Evolutionary conservation across 192 early-diverging fungal genomes (phyloP).

Genomic region (Funneliformis mosseae): DNA sequence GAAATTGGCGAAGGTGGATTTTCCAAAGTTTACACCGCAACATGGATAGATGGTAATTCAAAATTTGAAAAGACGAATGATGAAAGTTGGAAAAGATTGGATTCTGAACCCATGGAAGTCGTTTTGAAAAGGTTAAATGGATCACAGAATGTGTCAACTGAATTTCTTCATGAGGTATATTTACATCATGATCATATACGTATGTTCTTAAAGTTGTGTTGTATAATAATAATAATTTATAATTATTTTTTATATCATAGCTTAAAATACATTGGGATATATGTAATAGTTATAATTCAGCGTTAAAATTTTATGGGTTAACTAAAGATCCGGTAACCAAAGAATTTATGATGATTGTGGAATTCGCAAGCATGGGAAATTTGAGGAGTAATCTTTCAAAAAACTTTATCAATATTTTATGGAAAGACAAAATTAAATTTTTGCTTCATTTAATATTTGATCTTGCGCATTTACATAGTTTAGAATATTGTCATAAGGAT

Average conservation of each 20-base stretch:
- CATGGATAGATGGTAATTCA: background rate
- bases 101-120: no score
- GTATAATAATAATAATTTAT: no score
- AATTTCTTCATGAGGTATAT: no score
- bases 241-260: no score
- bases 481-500: slow-evolving; percentile 42
- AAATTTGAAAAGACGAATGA: no score
- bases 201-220: no score
- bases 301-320: background rate
- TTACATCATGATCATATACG: no score
- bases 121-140: background rate
- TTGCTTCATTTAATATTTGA: slow-evolving; percentile 30
- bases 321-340: slow-evolving; percentile 20
- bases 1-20: slow-evolving; percentile 42
- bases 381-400: slow-evolving; percentile 40
- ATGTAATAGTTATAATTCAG: background rate
- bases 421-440: slow-evolving; percentile 38
- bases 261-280: no score
- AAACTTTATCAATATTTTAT: slow-evolving; percentile 38
- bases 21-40: slow-evolving; percentile 36
- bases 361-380: slow-evolving; percentile 41
- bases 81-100: no score
- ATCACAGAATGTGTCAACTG: no score
- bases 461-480: slow-evolving; percentile 37
- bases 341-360: slow-evolving; percentile 42